phyloP scores from a whole-genome alignment of 345 rosid species.

The Citropsis articulata region DNA sequence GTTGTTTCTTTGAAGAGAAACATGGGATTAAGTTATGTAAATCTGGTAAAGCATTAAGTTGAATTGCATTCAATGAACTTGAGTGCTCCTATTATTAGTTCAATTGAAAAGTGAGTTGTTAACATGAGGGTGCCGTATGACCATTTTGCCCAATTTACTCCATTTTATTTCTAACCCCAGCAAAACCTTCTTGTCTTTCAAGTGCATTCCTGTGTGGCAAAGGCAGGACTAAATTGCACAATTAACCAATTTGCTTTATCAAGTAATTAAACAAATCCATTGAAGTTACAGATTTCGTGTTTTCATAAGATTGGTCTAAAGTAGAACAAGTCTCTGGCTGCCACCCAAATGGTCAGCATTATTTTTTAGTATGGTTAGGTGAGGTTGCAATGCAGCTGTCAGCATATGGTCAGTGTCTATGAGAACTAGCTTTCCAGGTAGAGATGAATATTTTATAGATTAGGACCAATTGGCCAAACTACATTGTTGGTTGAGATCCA shows the following conservation, averaged over 20 bases:
- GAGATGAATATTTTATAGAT: neutral
- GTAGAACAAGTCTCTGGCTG: neutral
- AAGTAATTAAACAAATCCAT: neutral
- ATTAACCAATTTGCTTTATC: neutral
- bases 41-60: neutral
- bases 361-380: neutral
- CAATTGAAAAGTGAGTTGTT: neutral
- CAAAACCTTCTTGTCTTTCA: neutral
- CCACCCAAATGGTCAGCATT: neutral
- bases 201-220: neutral
- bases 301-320: neutral
- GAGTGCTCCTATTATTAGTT: neutral
- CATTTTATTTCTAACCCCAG: neutral
- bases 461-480: conserved; percentile 10
- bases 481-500: neutral
- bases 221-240: neutral
- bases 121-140: neutral
- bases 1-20: neutral
- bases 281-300: neutral
- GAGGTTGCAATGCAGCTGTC: neutral
- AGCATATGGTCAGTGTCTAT: neutral
- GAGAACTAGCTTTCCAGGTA: conserved; percentile 2
- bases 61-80: neutral
- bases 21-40: neutral
- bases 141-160: neutral